Evolutionary conservation across 768 basidiomycete species (phyloP).

Genomic region (Tylopilus vinaceipallidus): DNA sequence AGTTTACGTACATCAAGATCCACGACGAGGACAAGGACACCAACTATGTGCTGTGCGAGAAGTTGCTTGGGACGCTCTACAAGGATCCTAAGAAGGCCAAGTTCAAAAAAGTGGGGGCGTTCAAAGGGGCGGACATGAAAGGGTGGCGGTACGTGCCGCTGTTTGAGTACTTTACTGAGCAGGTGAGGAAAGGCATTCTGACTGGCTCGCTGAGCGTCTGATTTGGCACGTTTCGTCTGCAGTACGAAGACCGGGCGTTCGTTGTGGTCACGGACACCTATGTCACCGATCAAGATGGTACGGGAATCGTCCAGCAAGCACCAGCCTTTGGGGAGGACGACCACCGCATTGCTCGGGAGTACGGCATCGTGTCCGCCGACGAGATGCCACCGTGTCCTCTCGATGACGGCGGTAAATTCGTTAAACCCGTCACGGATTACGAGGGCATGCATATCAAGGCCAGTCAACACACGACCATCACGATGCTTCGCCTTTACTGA

Average conservation of each 20-base stretch:
- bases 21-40: conserved; percentile 82
- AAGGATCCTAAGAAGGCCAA: conserved; percentile 98
- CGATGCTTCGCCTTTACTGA: neutral
- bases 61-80: conserved; percentile 82
- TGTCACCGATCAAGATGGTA: conserved; percentile 90
- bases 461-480: conserved; percentile 11
- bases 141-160: conserved; percentile 94
- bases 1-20: conserved; percentile 95
- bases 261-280: conserved; percentile 87
- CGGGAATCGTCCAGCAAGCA: conserved; percentile 98
- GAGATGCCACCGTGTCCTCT: conserved; percentile 97
- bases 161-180: conserved; percentile 95
- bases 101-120: conserved; percentile 85
- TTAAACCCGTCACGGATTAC: conserved; percentile 87
- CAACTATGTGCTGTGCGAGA: conserved; percentile 92
- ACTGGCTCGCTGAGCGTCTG: neutral
- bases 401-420: conserved; percentile 87
- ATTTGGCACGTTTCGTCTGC: neutral
- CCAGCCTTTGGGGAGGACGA: conserved; percentile 99
- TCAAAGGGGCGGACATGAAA: conserved; percentile 90
- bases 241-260: conserved; percentile 94
- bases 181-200: conserved; percentile 47
- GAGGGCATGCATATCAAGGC: conserved; percentile 89
- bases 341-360: conserved; percentile 85
- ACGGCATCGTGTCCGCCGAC: conserved; percentile 79